Percentiles rank a stretch among this genome's conserved stretches.
Conservation (phyloP, 371 early-diverging fungal species). For the Mucor irregularis region DNA sequence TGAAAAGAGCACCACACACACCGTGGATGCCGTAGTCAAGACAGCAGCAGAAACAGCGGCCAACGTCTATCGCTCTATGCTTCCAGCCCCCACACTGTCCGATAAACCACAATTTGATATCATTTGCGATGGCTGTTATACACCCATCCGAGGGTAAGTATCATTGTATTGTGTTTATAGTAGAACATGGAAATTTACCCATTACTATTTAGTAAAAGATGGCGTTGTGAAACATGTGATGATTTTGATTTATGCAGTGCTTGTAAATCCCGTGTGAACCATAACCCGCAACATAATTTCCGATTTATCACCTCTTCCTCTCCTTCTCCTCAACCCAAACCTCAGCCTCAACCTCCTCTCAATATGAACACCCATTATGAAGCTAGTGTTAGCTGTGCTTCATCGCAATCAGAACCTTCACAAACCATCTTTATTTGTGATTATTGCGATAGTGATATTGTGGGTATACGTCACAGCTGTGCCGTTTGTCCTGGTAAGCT, state of each 20-base stretch:
- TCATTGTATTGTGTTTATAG: too few species aligned
- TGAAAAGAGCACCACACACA: conserved; percentile 2
- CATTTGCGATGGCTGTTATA: conserved; percentile 48
- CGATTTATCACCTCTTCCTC: conserved; percentile 8
- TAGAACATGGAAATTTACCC: too few species aligned
- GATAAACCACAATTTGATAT: conserved; percentile 25
- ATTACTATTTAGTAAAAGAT: conserved; percentile 21
- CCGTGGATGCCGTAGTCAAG: conserved; percentile 10
- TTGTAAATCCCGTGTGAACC: conserved; percentile 32
- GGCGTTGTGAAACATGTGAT: conserved; percentile 45
- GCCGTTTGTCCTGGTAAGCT: conserved; percentile 30
- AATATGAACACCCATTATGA: too few species aligned
- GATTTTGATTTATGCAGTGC: conserved; percentile 55
- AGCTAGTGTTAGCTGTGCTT: too few species aligned
- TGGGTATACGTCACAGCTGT: conserved; percentile 53
- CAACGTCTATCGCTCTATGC: conserved; percentile 12
- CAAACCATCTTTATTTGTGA: conserved; percentile 41
- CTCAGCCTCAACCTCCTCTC: background rate
- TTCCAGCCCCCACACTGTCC: background rate
- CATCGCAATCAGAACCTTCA: background rate
- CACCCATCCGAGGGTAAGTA: conserved; percentile 35
- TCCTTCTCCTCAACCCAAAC: background rate
- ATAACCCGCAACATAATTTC: conserved; percentile 31
- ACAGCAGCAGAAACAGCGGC: conserved; percentile 19
- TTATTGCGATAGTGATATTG: conserved; percentile 45